phyloP scores from a whole-genome alignment of 2,329 filamentous ascomycete genomes.

The Drechslerella dactyloides region DNA sequence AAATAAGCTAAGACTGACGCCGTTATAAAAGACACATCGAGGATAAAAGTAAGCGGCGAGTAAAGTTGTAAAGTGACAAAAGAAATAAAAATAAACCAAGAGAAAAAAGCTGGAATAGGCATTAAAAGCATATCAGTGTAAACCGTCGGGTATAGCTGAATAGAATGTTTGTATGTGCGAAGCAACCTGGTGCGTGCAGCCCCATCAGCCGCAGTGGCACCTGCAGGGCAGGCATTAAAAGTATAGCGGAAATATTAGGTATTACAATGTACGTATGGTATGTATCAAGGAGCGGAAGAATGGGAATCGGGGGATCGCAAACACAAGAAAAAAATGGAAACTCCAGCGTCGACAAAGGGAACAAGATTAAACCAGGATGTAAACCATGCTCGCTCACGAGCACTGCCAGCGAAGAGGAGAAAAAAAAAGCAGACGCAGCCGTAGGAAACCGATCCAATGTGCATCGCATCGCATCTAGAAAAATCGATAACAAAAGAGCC shows the following conservation, averaged over 20 bases:
- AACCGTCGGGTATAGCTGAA: constrained; percentile 5
- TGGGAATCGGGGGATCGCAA: background rate
- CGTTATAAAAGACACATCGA: background rate
- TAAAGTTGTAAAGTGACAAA: constrained; percentile 1
- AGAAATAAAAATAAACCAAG: no score
- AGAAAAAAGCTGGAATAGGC: no score
- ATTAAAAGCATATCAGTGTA: background rate
- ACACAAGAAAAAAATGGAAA: background rate
- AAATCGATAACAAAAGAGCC: constrained; percentile 36
- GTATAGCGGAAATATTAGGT: constrained; percentile 39
- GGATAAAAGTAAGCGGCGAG: constrained; percentile 4
- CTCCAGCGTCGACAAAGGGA: no score
- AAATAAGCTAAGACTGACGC: constrained; percentile 7
- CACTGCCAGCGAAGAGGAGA: constrained; percentile 11
- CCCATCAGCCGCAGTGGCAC: constrained; percentile 1
- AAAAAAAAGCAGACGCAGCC: constrained; percentile 39
- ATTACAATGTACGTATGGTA: constrained; percentile 40
- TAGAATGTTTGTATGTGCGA: no score
- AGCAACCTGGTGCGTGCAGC: no score
- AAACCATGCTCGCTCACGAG: constrained; percentile 30
- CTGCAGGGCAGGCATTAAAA: no score
- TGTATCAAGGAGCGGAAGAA: constrained; percentile 26
- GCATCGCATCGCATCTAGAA: background rate
- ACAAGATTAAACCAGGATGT: constrained; percentile 12
- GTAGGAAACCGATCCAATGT: constrained; percentile 12